Evolutionary conservation across 805 yeast species (phyloP).

Genomic region (Yarrowia sp.): DNA sequence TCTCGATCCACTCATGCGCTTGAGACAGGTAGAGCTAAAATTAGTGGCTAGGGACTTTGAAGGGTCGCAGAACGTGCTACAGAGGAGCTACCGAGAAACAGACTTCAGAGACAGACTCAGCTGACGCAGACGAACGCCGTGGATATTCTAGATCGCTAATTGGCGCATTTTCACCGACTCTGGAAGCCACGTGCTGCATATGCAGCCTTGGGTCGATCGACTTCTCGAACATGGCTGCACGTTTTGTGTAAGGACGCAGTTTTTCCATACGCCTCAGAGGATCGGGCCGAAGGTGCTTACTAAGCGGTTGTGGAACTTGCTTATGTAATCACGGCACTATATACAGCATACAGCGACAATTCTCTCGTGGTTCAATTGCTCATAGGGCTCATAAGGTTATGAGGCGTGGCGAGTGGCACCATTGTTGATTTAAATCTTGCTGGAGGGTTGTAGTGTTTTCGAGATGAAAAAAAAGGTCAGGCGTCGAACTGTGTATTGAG

Average conservation of each 20-base stretch:
- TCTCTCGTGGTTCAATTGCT: no score
- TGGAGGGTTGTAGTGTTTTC: no score
- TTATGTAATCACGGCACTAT: no score
- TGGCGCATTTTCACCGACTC: neutral
- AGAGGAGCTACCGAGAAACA: neutral
- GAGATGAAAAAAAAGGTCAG: no score
- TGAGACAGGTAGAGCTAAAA: conserved; percentile 1
- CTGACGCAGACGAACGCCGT: neutral
- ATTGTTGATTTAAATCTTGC: no score
- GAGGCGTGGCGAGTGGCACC: no score
- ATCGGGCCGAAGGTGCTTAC: conserved; percentile 6
- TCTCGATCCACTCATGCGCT: neutral
- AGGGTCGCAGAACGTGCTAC: neutral
- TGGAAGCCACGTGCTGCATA: conserved; percentile 1
- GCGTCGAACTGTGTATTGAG: no score
- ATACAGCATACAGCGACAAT: no score
- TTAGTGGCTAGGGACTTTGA: neutral
- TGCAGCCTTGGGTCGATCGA: conserved; percentile 6
- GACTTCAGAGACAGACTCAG: neutral
- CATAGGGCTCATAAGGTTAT: no score
- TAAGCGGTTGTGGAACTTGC: no score
- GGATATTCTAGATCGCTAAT: neutral
- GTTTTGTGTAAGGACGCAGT: neutral
- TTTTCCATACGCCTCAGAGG: neutral
- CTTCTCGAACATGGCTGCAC: conserved; percentile 27